Evolutionary conservation across 148 eudicot genomes (phyloP), one percentile per base, ranked within the genome.

Genomic region (Nepenthes gracilis): DNA sequence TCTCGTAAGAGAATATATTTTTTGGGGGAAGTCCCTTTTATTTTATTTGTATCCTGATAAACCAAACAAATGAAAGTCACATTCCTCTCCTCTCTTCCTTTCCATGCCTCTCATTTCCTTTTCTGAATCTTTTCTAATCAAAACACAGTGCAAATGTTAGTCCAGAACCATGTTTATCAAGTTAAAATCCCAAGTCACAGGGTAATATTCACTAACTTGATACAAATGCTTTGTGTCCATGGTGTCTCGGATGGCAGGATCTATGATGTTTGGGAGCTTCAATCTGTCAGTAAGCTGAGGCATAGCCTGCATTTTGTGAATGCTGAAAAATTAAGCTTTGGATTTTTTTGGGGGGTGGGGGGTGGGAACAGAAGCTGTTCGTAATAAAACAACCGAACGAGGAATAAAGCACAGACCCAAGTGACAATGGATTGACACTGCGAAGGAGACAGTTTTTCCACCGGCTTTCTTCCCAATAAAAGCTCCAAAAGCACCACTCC

Each of bases 401-500:
- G 37, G 3, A 15, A 50, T 43, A 38, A 38, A 33, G 35, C 35
- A 62, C 47, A 47, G 82, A 87, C 97, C 98, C 98, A 92, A 66
- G 96, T 81, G 64, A 92, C 96, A 45, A 85, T 88, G 54, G 94
- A 92, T 67, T 88, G 94, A 72, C 86, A 82, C 58, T 88, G 86
- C 58, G 90, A 64, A 34, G 90, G 85, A 40, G 83, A 81, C 55
- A 84, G 58, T 79, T 84, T 85, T 66, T 92, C 98, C 23, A 92
- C 80, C 7, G 96, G 83, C 68, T 65, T 88, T 75, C 85, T 85
- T 55, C 98, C 96, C 38, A 88, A 72, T 37, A 92, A 79, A 65
- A 92, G 98, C 78, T 92, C 98, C 77, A 92, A 72, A 35, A 92
- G 87, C 15, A 92, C 90, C 53, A 92, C 88, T 54, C 98, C 98